Conservation (phyloP, 2,329 filamentous ascomycete genomes). For the Diaporthe velutina region DNA sequence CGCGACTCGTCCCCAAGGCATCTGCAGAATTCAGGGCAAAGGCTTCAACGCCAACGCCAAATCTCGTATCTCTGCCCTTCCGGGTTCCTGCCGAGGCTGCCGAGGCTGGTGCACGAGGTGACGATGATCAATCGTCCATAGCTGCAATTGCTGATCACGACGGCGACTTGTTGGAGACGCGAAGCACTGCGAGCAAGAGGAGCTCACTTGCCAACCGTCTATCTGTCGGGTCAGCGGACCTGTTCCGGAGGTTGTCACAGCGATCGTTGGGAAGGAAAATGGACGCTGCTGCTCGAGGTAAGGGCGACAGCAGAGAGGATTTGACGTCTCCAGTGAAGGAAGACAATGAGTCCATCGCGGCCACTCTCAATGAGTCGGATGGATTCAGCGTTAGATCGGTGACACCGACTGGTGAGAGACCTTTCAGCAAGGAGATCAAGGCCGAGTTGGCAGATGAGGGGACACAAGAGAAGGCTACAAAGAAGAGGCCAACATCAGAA, state of each 20-base stretch:
- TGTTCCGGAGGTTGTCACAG: slow-evolving; percentile 60
- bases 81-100: slow-evolving; percentile 60
- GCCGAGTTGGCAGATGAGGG: slow-evolving; percentile 51
- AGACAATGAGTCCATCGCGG: slow-evolving; percentile 67
- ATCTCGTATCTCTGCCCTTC: slow-evolving; percentile 76
- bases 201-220: slow-evolving; percentile 61
- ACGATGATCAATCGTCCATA: slow-evolving; percentile 73
- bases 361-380: slow-evolving; percentile 63
- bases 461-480: not conserved
- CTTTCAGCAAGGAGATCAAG: slow-evolving; percentile 54
- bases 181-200: slow-evolving; percentile 46
- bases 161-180: slow-evolving; percentile 53
- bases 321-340: slow-evolving; percentile 53
- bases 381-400: slow-evolving; percentile 52
- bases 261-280: slow-evolving; percentile 43
- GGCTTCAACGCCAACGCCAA: slow-evolving; percentile 59
- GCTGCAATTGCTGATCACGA: slow-evolving; percentile 77
- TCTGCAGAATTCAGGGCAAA: slow-evolving; percentile 46
- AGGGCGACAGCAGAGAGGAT: slow-evolving; percentile 59
- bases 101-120: slow-evolving; percentile 47
- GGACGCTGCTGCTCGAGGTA: slow-evolving; percentile 43
- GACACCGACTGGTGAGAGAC: slow-evolving; percentile 42
- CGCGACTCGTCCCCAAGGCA: slow-evolving; percentile 45
- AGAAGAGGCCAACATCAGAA: slow-evolving; percentile 27
- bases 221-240: slow-evolving; percentile 60